Percentiles rank a stretch among this genome's conserved stretches.
phyloP scores from a whole-genome alignment of 2,329 filamentous ascomycete genomes.

The Stemphylium lycopersici region DNA sequence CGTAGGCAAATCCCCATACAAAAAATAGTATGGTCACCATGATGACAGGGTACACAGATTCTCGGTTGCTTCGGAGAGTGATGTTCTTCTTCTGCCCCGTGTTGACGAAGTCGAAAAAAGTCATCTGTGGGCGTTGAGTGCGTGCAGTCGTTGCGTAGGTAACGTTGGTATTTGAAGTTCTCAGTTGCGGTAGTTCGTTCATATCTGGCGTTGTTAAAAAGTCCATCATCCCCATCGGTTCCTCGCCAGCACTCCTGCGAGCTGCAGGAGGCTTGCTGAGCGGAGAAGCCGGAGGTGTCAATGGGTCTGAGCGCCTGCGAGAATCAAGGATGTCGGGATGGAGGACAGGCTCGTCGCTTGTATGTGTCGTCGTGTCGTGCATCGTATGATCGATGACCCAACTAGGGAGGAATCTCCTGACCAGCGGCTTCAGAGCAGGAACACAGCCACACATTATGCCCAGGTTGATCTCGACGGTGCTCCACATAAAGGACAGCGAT shows the following conservation, averaged over 20 bases:
- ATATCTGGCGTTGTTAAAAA: slow-evolving; percentile 60
- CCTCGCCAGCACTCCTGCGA: slow-evolving; percentile 26
- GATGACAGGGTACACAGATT: slow-evolving; percentile 74
- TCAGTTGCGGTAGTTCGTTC: slow-evolving; percentile 40
- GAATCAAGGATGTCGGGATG: slow-evolving; percentile 34
- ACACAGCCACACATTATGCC: slow-evolving; percentile 91
- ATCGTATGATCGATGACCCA: slow-evolving; percentile 59
- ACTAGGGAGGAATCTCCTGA: slow-evolving; percentile 66
- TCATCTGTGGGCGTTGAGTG: slow-evolving; percentile 43
- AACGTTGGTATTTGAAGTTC: slow-evolving; percentile 46
- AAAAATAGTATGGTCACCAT: slow-evolving; percentile 84
- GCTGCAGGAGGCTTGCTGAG: slow-evolving; percentile 31
- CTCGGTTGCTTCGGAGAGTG: slow-evolving; percentile 65
- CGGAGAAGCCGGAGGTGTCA: slow-evolving; percentile 32
- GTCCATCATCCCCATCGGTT: slow-evolving; percentile 56
- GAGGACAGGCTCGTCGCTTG: slow-evolving; percentile 37
- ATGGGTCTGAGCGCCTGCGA: slow-evolving; percentile 25
- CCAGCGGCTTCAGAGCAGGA: slow-evolving; percentile 87
- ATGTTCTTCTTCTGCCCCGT: slow-evolving; percentile 71
- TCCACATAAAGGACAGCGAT: slow-evolving; percentile 90
- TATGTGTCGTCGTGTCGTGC: slow-evolving; percentile 35
- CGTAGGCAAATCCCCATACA: slow-evolving; percentile 90
- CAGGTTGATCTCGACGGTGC: slow-evolving; percentile 86
- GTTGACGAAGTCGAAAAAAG: slow-evolving; percentile 80
- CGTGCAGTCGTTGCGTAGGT: slow-evolving; percentile 33